A percentile compares a stretch with the other conserved stretches of the same genome.
These are phyloP conservation scores for Adansonia digitata DNA, from an alignment of 345 rosid genomes.

Conservation along the genomic window DNA sequence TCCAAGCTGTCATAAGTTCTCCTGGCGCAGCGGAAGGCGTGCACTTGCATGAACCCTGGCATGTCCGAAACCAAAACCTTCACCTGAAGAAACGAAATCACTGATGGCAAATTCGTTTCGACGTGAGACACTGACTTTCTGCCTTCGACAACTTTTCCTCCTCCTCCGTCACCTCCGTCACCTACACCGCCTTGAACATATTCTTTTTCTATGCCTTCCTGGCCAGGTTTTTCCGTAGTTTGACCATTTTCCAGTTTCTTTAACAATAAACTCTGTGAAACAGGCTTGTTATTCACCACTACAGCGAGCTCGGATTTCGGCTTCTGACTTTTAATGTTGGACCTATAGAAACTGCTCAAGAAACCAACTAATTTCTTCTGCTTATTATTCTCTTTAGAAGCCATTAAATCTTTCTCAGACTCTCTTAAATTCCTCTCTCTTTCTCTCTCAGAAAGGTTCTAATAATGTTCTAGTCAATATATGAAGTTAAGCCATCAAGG, in stretches of 20 bases:
- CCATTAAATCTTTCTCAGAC: no score
- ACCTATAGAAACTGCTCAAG: slow-evolving; percentile 23
- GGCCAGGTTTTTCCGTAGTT: background rate
- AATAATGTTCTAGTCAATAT: background rate
- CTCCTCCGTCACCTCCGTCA: background rate
- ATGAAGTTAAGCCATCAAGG: background rate
- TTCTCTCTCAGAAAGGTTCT: background rate
- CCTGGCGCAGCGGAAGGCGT: slow-evolving; percentile 81
- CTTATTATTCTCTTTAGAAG: slow-evolving; percentile 10
- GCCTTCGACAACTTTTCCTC: slow-evolving; percentile 33
- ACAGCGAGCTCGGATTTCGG: slow-evolving; percentile 19
- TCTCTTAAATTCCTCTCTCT: no score
- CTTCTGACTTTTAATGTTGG: slow-evolving; percentile 12
- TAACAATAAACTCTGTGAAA: slow-evolving; percentile 16
- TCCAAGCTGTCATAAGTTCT: slow-evolving; percentile 64
- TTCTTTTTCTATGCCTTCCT: background rate
- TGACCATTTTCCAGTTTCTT: slow-evolving; percentile 23
- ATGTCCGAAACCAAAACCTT: slow-evolving; percentile 75
- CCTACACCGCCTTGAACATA: no score
- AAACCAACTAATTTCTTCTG: background rate
- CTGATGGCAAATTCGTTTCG: slow-evolving; percentile 57
- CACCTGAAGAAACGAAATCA: slow-evolving; percentile 67
- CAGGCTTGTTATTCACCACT: slow-evolving; percentile 14
- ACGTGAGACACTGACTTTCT: slow-evolving; percentile 80
- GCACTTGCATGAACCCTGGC: slow-evolving; percentile 89